Percentiles rank a stretch among this genome's conserved stretches.
Conservation (phyloP, 2,329 filamentous ascomycete genomes). For the Waltergamsia citrina region DNA sequence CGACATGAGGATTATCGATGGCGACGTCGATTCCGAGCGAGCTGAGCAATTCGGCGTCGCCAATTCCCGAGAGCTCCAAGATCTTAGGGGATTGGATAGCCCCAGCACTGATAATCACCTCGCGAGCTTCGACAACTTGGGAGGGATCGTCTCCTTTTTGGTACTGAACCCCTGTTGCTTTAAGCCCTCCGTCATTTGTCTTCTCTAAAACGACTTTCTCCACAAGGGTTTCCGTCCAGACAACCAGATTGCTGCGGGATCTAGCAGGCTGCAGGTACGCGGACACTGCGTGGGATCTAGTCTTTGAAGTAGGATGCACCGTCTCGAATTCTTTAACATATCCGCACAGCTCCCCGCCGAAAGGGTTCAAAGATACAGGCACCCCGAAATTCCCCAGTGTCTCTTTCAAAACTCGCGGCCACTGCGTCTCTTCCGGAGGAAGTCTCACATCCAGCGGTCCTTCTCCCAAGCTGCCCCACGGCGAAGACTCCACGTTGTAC, state of each 20-base stretch:
- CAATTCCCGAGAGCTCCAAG: slow-evolving; percentile 32
- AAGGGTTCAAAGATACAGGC: slow-evolving; percentile 8
- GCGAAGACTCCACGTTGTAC: too few relatives aligned
- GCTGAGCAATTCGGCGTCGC: slow-evolving; percentile 20
- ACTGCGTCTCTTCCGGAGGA: slow-evolving; percentile 7
- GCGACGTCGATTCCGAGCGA: slow-evolving; percentile 18
- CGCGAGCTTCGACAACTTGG: slow-evolving; percentile 16
- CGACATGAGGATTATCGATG: slow-evolving; percentile 24
- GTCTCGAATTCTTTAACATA: slow-evolving; percentile 7
- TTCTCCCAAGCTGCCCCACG: slow-evolving; percentile 8
- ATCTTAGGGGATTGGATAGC: slow-evolving; percentile 30
- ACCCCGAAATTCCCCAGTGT: slow-evolving; percentile 8
- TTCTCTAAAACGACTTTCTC: slow-evolving; percentile 13
- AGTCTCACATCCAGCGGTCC: too few relatives aligned
- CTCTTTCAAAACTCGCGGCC: slow-evolving; percentile 11
- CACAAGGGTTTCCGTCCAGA: slow-evolving; percentile 12
- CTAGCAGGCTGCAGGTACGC: slow-evolving; percentile 9
- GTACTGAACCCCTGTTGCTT: slow-evolving; percentile 12
- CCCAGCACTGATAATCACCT: slow-evolving; percentile 33
- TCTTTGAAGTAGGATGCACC: slow-evolving; percentile 13
- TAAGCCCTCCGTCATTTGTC: slow-evolving; percentile 1
- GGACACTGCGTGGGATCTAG: slow-evolving; percentile 13
- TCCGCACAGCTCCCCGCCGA: slow-evolving; percentile 10
- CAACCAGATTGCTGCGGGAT: slow-evolving; percentile 12
- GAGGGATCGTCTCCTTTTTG: slow-evolving; percentile 7